A percentile compares a stretch with the other conserved stretches of the same genome.
Evolutionary conservation across 2,329 filamentous ascomycete genomes (phyloP).

Genomic region (Epichloe uncinata): DNA sequence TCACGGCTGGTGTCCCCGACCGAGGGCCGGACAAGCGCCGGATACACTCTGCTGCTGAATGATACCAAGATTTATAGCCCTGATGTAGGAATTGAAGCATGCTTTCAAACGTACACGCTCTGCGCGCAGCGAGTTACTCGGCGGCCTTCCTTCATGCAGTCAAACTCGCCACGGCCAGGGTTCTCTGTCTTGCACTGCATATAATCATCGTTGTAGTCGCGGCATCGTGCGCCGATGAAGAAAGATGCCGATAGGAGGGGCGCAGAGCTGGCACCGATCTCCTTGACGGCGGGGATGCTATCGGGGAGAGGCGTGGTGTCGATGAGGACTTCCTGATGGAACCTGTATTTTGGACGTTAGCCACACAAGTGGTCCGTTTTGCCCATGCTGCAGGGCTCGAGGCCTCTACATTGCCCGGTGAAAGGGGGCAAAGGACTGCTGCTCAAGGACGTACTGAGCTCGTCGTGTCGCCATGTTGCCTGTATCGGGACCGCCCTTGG

Average conservation of each 20-base stretch:
- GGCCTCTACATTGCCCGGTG: neutral
- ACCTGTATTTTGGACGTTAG: conserved; percentile 43
- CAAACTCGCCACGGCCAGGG: conserved; percentile 78
- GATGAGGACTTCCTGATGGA: conserved; percentile 86
- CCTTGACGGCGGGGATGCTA: conserved; percentile 81
- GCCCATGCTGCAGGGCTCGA: too few species aligned
- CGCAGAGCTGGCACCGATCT: conserved; percentile 85
- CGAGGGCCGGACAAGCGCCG: too few species aligned
- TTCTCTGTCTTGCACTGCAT: conserved; percentile 99
- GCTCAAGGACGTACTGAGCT: conserved; percentile 23
- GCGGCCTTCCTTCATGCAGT: conserved; percentile 92
- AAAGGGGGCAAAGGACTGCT: neutral
- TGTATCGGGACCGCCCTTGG: conserved; percentile 15
- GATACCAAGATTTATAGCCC: neutral
- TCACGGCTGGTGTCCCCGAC: too few species aligned
- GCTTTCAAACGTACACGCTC: conserved; percentile 62
- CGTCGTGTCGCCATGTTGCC: conserved; percentile 29
- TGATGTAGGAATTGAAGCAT: neutral
- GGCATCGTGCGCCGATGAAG: conserved; percentile 95
- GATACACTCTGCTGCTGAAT: too few species aligned
- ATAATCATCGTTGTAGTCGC: conserved; percentile 93
- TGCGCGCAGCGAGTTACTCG: conserved; percentile 93
- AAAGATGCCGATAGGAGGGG: conserved; percentile 84
- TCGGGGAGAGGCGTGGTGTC: conserved; percentile 93
- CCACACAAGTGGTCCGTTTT: neutral